A percentile compares a stretch with the other conserved stretches of the same genome.
phyloP scores from a whole-genome alignment of 441 rosid species.

The Francoa sonchifolia region DNA sequence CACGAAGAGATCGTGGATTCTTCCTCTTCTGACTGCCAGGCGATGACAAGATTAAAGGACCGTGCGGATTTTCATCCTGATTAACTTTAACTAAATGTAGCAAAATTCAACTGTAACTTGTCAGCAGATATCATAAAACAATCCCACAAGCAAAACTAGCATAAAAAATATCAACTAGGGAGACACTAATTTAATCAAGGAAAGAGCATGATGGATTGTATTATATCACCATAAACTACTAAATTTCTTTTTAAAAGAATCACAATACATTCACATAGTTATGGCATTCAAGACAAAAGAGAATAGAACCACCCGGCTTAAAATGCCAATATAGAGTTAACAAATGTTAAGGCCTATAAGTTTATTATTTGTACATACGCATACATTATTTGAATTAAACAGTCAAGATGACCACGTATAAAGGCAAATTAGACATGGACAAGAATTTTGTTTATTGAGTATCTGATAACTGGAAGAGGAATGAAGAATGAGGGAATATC shows the following conservation, averaged over 20 bases:
- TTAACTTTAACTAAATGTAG: slow-evolving; percentile 1
- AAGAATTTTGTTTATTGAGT: too few species aligned
- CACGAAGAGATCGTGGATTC: slow-evolving; percentile 24
- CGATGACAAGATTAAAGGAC: background rate
- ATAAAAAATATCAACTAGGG: background rate
- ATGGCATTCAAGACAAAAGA: background rate
- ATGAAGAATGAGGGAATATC: too few species aligned
- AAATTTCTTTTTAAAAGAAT: background rate
- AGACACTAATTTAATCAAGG: background rate
- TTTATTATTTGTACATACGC: too few species aligned
- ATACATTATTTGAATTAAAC: too few species aligned
- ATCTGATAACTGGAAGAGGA: too few species aligned
- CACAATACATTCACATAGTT: background rate
- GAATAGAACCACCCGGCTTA: too few species aligned
- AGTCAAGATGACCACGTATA: too few species aligned
- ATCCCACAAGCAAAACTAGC: background rate
- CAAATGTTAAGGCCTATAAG: too few species aligned
- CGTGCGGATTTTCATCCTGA: background rate
- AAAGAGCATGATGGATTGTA: background rate
- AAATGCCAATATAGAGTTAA: too few species aligned
- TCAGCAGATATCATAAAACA: background rate
- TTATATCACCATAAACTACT: background rate
- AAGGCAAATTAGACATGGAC: too few species aligned
- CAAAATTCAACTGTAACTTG: background rate
- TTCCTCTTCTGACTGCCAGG: background rate